Base-by-base conservation (phyloP, 768 basidiomycete genomes). In the Steccherinum ochraceum region DNA sequence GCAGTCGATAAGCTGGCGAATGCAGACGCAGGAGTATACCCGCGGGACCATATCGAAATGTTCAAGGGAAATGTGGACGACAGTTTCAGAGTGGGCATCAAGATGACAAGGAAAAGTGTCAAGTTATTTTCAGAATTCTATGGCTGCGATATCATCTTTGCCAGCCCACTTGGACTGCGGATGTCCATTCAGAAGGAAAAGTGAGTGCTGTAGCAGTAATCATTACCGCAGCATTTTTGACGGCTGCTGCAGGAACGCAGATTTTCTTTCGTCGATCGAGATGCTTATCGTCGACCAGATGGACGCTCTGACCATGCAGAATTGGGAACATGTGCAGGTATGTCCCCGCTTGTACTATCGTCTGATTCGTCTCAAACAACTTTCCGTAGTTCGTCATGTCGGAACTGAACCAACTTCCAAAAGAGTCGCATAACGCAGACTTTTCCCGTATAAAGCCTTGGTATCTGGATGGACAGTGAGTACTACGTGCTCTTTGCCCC, bases 21-120 rank as follows among this genome's bases (percentile, higher is more conserved):
- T 3, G 85, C 87, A 4, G 80, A 83, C 45, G 79, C 81, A 4
- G 90, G 86, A 18, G 80, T 78, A 20, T 94, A 94, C 65, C 87
- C 95, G 2, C 62, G 66, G 12, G 96, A 98, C 61, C 95, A 99
- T 61, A 79, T 95, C 10, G 90, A 92, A 57, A 94, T 80, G 49
- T 97, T 98, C 76, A 81, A 82, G 58, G 96, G 96, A n/a, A 99
- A 99, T 62, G 79, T 93, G 24, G 96, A 99, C 61, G 96, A 99
- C 64, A 90, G 83, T 58, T 98, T 99, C 65, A 73, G 93, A 54
- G 73, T 96, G 25, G 96, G 96, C 0, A 69, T 97, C 55, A 98
- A 98, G 71, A 66, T 98, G 64, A 98, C 93, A 7, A 75, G 83
- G 63, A 97, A 94, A 70, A 92, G 82, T 49, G 80, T 96, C 40